Conservation (phyloP, 1,139 yeast genomes). For the Hyphopichia wangnamkhiaoensis region DNA sequence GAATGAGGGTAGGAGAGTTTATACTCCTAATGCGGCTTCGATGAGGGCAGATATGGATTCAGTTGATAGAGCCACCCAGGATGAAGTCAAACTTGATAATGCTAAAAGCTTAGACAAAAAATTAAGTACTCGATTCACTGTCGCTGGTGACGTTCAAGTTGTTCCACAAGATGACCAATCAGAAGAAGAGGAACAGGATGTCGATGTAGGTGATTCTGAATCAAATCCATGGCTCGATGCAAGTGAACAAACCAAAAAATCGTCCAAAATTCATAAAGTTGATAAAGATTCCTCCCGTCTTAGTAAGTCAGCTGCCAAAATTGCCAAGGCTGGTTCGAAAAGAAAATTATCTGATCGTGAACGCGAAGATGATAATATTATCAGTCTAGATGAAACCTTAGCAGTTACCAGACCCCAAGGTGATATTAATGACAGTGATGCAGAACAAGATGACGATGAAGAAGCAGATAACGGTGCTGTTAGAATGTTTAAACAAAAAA, state of each 20-base stretch:
- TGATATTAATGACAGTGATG: constrained; percentile 28
- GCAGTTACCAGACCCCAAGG: constrained; percentile 30
- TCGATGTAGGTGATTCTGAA: constrained; percentile 25
- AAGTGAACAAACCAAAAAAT: constrained; percentile 39
- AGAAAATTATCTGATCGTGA: constrained; percentile 31
- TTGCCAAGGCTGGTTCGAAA: constrained; percentile 45
- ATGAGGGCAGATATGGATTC: constrained; percentile 45
- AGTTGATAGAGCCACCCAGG: constrained; percentile 38
- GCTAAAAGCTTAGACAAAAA: constrained; percentile 46
- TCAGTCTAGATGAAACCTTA: constrained; percentile 51
- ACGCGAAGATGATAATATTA: constrained; percentile 35
- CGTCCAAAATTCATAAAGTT: constrained; percentile 54
- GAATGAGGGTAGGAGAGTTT: constrained; percentile 81
- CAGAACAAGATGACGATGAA: constrained; percentile 38
- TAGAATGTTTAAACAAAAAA: constrained; percentile 70
- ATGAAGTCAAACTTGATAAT: constrained; percentile 60
- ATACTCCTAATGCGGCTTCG: constrained; percentile 66
- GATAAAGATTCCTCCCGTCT: constrained; percentile 62
- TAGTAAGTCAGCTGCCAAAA: constrained; percentile 52
- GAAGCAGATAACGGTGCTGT: constrained; percentile 34
- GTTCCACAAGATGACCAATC: neutral
- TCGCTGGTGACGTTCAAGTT: constrained; percentile 10
- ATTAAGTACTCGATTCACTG: constrained; percentile 28
- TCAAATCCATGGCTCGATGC: constrained; percentile 73
- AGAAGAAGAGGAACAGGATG: constrained; percentile 2